phyloP scores from a whole-genome alignment of 2,329 filamentous ascomycete species.

The Lasiodiplodia sp. region DNA sequence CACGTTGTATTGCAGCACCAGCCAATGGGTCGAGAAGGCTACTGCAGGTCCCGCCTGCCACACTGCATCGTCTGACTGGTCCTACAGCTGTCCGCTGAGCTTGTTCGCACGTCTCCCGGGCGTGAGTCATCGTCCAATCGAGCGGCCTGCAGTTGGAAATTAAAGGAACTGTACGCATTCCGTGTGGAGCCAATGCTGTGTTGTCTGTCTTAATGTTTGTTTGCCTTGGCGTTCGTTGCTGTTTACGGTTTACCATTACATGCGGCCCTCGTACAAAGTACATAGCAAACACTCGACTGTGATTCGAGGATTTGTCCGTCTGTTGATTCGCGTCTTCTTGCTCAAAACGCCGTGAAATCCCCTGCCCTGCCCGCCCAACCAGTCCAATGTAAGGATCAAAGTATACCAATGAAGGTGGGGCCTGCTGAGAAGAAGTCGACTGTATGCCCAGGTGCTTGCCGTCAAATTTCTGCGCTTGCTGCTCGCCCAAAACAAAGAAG shows the following conservation, averaged over 20 bases:
- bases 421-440: conserved; percentile 4
- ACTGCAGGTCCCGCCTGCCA: conserved; percentile 6
- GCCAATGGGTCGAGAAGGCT: not conserved
- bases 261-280: conserved; percentile 24
- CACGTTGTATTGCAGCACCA: not conserved
- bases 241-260: conserved; percentile 28
- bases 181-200: not conserved
- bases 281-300: conserved; percentile 19
- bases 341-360: conserved; percentile 22
- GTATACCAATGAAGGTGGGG: conserved; percentile 5
- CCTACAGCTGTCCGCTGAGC: not conserved
- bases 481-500: conserved; percentile 20
- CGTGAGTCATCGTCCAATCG: not conserved
- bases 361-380: conserved; percentile 5
- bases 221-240: conserved; percentile 21
- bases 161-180: not conserved
- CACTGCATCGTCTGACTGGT: not conserved
- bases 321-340: conserved; percentile 1
- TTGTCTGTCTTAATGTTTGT: conserved; percentile 27
- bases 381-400: conserved; percentile 7
- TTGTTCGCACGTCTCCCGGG: not conserved
- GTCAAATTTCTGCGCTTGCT: conserved; percentile 24
- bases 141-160: not conserved
- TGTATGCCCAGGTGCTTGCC: conserved; percentile 21
- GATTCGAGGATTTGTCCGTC: conserved; percentile 17